Percentiles rank a stretch among this genome's conserved stretches.
Evolutionary conservation across 306 rosid species (phyloP).

Genomic region (Prunus mume): DNA sequence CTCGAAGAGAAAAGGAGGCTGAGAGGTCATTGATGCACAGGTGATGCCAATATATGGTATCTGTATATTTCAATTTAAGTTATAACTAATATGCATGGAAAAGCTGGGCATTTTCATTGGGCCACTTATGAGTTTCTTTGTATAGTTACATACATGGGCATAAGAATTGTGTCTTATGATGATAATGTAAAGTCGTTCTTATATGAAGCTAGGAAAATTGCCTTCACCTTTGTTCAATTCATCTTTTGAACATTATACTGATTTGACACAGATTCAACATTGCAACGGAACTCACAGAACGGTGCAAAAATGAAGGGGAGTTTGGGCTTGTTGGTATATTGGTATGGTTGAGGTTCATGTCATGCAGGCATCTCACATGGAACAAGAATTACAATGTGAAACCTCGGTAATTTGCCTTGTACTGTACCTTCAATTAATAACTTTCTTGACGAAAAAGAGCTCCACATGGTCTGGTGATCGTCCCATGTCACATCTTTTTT

Average conservation of each 20-base stretch:
- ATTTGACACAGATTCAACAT: constrained; percentile 30
- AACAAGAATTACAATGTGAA: constrained; percentile 43
- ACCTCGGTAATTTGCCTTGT: constrained; percentile 26
- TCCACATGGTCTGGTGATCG: neutral
- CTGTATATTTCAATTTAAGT: neutral
- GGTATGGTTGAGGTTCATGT: constrained; percentile 46
- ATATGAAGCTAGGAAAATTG: neutral
- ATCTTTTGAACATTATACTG: neutral
- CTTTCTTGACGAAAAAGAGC: neutral
- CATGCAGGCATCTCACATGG: constrained; percentile 40
- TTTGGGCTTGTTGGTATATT: constrained; percentile 32
- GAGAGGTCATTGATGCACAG: constrained; percentile 47
- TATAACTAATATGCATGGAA: neutral
- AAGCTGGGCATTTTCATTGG: neutral
- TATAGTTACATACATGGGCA: neutral
- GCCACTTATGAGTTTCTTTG: neutral
- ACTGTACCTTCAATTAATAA: neutral
- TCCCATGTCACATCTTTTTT: neutral
- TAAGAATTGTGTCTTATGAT: constrained; percentile 6
- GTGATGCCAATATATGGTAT: constrained; percentile 12
- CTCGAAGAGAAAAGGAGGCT: constrained; percentile 34
- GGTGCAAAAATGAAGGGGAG: constrained; percentile 31
- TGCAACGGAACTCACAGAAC: constrained; percentile 32
- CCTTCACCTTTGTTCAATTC: neutral
- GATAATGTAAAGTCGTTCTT: neutral